A percentile compares a stretch with the other conserved stretches of the same genome.
These are phyloP conservation scores for Nakazawaea ishiwadae DNA, from an alignment of 805 yeast species.

Conservation along the genomic window DNA sequence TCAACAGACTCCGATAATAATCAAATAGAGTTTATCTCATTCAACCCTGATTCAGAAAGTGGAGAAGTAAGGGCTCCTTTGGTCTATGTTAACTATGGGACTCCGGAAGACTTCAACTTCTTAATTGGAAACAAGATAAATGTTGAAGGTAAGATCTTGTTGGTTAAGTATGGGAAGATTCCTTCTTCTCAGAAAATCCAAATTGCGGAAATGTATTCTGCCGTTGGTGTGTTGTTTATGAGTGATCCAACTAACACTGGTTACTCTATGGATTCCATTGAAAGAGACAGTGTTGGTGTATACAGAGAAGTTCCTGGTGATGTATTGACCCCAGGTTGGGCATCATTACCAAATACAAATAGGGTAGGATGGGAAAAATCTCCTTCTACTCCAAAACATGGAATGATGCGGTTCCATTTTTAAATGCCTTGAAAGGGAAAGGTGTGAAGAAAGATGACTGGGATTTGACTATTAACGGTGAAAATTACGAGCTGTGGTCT, in stretches of 20 bases:
- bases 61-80: conserved; percentile 52
- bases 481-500: conserved; percentile 37
- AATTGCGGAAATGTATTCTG: conserved; percentile 53
- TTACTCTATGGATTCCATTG: conserved; percentile 40
- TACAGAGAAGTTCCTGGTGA: conserved; percentile 70
- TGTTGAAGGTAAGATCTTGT: conserved; percentile 45
- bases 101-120: conserved; percentile 43
- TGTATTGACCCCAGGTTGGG: conserved; percentile 74
- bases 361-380: conserved; percentile 42
- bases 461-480: conserved; percentile 24
- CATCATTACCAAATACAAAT: conserved; percentile 36
- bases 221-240: conserved; percentile 65
- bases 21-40: conserved; percentile 39
- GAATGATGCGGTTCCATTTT: conserved; percentile 53
- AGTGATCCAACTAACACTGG: conserved; percentile 33
- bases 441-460: conserved; percentile 35
- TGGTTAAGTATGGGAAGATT: conserved; percentile 54
- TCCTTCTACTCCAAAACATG: conserved; percentile 58
- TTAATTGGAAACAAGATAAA: conserved; percentile 34
- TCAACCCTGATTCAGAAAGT: conserved; percentile 62
- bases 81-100: conserved; percentile 67
- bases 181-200: conserved; percentile 47
- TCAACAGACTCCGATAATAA: background rate
- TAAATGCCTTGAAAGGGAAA: conserved; percentile 28
- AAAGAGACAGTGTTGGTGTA: conserved; percentile 52